A percentile compares a stretch with the other conserved stretches of the same genome.
phyloP scores from a whole-genome alignment of 768 basidiomycete genomes.

The Porphyrellus cyaneotinctus region DNA sequence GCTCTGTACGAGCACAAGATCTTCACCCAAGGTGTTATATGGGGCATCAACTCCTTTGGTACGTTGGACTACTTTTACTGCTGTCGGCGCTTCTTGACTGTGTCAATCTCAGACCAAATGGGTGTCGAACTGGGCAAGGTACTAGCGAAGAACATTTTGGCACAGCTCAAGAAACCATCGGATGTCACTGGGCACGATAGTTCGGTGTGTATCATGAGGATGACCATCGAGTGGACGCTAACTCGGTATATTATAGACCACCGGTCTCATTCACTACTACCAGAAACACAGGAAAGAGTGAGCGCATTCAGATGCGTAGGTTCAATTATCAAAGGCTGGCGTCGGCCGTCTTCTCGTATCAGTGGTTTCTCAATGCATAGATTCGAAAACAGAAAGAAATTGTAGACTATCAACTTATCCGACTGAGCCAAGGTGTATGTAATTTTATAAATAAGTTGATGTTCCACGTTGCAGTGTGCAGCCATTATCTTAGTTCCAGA shows the following conservation, averaged over 20 bases:
- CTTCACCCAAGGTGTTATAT: slow-evolving; percentile 93
- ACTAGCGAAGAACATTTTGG: slow-evolving; percentile 92
- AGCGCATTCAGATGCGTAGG: slow-evolving; percentile 11
- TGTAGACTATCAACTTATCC: slow-evolving; percentile 3
- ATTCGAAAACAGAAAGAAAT: not conserved
- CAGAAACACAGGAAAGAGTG: slow-evolving; percentile 82
- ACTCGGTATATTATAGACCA: slow-evolving; percentile 53
- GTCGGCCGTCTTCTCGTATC: not conserved
- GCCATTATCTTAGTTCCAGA: too few species aligned
- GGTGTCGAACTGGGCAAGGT: slow-evolving; percentile 98
- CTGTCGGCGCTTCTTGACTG: not conserved
- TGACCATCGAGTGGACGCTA: not conserved
- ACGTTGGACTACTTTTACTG: slow-evolving; percentile 16
- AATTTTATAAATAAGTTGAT: slow-evolving; percentile 2
- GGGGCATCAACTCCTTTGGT: slow-evolving; percentile 99
- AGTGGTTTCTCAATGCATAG: not conserved
- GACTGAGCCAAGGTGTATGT: slow-evolving; percentile 4
- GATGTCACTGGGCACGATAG: slow-evolving; percentile 88
- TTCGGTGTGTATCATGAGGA: slow-evolving; percentile 43
- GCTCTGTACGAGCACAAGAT: slow-evolving; percentile 98
- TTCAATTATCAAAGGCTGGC: too few species aligned
- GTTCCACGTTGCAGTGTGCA: too few species aligned
- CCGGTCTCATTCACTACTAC: slow-evolving; percentile 95
- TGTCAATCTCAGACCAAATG: slow-evolving; percentile 77
- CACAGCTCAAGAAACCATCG: slow-evolving; percentile 73